Conservation (phyloP, 2,329 filamentous ascomycete species). For the Thielaviopsis populi region DNA sequence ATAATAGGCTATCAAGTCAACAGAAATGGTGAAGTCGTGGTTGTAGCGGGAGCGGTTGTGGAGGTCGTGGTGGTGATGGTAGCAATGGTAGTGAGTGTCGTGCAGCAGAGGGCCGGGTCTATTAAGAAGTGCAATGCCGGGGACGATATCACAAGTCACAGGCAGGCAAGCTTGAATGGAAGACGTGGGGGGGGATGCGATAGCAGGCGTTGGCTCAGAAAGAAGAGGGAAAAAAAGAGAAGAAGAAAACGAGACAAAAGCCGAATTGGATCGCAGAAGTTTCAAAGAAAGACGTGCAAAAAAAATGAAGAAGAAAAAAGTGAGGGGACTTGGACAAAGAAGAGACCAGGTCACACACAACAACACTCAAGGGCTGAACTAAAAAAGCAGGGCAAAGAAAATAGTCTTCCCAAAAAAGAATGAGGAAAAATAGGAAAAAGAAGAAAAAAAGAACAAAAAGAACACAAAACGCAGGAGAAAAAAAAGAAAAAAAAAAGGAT, state of each 20-base stretch:
- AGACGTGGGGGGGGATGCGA: not conserved
- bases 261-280: not conserved
- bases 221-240: not conserved
- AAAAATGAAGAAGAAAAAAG: constrained; percentile 1
- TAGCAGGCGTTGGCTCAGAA: not conserved
- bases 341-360: constrained; percentile 8
- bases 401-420: no score
- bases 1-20: not conserved
- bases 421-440: not conserved
- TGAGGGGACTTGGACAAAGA: constrained; percentile 2
- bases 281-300: not conserved
- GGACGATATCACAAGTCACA: not conserved
- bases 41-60: not conserved
- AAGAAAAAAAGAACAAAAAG: not conserved
- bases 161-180: not conserved
- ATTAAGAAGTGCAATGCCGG: not conserved
- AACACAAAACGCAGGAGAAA: not conserved
- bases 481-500: not conserved
- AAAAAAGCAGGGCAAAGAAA: not conserved
- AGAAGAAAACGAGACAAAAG: not conserved
- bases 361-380: constrained; percentile 3
- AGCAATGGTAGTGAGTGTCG: not conserved
- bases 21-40: not conserved
- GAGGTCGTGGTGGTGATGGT: not conserved
- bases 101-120: not conserved